Conservation (phyloP, 2,329 filamentous ascomycete genomes). For the Penicillium sp. region DNA sequence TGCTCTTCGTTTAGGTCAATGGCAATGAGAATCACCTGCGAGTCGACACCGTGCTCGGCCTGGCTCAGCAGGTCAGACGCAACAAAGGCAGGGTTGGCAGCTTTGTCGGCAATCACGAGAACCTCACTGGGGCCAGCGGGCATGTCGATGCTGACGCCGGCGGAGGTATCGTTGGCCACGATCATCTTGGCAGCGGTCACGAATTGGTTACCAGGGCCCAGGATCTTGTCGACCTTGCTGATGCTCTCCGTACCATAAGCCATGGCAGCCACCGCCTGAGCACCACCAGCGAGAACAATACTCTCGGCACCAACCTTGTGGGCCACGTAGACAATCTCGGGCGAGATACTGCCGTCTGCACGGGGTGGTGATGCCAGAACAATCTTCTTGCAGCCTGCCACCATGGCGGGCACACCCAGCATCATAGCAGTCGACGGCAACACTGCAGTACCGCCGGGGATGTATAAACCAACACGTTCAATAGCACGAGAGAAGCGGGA, state of each 20-base stretch:
- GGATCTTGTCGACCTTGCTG: slow-evolving; percentile 96
- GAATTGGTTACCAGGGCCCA: slow-evolving; percentile 96
- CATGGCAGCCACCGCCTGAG: slow-evolving; percentile 93
- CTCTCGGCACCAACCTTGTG: slow-evolving; percentile 95
- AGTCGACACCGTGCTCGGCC: slow-evolving; percentile 94
- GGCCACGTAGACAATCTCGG: slow-evolving; percentile 94
- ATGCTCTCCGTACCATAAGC: slow-evolving; percentile 95
- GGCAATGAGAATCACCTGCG: slow-evolving; percentile 87
- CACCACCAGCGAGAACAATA: slow-evolving; percentile 92
- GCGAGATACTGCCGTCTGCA: slow-evolving; percentile 83
- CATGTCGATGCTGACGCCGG: slow-evolving; percentile 96
- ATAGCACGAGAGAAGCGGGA: slow-evolving; percentile 90
- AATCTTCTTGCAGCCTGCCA: slow-evolving; percentile 93
- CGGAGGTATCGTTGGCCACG: slow-evolving; percentile 94
- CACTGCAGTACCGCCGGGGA: slow-evolving; percentile 95
- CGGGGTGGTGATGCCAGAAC: slow-evolving; percentile 89
- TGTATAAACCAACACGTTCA: slow-evolving; percentile 92
- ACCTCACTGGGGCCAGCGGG: slow-evolving; percentile 95
- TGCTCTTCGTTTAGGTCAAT: slow-evolving; percentile 71
- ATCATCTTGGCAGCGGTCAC: slow-evolving; percentile 98
- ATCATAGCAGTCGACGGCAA: slow-evolving; percentile 94
- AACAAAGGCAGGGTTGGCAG: slow-evolving; percentile 88
- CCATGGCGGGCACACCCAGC: slow-evolving; percentile 96
- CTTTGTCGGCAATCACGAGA: slow-evolving; percentile 86
- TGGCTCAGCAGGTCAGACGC: slow-evolving; percentile 92